phyloP scores from a whole-genome alignment of 1,284 basidiomycete species.

The Malassezia pachydermatis region DNA sequence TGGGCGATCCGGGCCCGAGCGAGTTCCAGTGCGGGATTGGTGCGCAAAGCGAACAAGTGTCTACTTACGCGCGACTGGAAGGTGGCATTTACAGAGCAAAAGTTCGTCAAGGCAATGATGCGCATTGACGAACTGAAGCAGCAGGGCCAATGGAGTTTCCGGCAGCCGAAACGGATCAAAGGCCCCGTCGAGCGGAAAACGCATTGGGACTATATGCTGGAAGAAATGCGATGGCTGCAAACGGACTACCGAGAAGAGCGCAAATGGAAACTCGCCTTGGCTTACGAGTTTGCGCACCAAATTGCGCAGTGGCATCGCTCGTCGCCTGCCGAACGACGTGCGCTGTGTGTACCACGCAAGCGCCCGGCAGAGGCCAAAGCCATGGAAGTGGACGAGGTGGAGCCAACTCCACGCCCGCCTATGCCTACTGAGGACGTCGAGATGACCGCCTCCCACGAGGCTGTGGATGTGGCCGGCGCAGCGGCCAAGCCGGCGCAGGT shows the following conservation, averaged over 20 bases:
- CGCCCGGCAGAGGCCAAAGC: neutral
- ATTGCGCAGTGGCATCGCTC: slow-evolving; percentile 77
- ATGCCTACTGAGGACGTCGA: slow-evolving; percentile 6
- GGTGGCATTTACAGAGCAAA: slow-evolving; percentile 44
- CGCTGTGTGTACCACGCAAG: slow-evolving; percentile 53
- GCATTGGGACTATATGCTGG: slow-evolving; percentile 90
- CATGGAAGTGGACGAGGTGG: slow-evolving; percentile 6
- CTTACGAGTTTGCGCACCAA: slow-evolving; percentile 71
- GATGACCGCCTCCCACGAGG: neutral
- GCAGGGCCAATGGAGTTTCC: slow-evolving; percentile 74
- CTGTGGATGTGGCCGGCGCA: slow-evolving; percentile 15
- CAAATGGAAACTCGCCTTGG: slow-evolving; percentile 78
- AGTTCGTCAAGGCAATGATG: slow-evolving; percentile 63
- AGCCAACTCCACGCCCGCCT: neutral
- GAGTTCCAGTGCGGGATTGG: slow-evolving; percentile 37
- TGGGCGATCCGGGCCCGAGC: slow-evolving; percentile 43
- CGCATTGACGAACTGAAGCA: slow-evolving; percentile 75
- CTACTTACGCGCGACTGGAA: slow-evolving; percentile 45
- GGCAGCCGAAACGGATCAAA: slow-evolving; percentile 88
- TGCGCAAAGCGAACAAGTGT: slow-evolving; percentile 47
- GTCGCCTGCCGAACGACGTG: slow-evolving; percentile 58
- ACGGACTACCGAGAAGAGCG: slow-evolving; percentile 88
- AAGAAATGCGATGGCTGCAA: slow-evolving; percentile 98
- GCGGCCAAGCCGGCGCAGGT: slow-evolving; percentile 6
- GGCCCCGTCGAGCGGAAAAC: slow-evolving; percentile 70